Evolutionary conservation across 2,329 filamentous ascomycete species (phyloP), one percentile per base, ranked within the genome.

Genomic region (Colletotrichum sp.): DNA sequence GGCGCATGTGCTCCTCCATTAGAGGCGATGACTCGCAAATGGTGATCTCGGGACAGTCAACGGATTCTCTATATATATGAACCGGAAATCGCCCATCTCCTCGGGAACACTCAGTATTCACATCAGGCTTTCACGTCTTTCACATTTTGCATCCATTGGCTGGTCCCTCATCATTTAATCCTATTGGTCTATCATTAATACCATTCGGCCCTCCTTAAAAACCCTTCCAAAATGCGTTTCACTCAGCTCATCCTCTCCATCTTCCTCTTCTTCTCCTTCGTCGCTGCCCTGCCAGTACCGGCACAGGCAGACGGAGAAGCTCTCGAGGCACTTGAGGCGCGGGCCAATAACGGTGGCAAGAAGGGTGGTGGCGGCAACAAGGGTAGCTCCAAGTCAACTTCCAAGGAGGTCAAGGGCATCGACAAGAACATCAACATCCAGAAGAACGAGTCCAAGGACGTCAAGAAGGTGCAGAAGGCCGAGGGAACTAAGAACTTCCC

Each of bases 391-490:
- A 36, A 43, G 58, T 48, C 38, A 48, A 48, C 38, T 10, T 8
- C 30, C 5, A 38, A 48, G 13, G 62, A 32, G 16, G 24, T 28
- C 52, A 38, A 66, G 28, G 73, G 73, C 26, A 72, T 75, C 32
- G 24, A 75, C 5, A 36, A 75, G 32, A 75, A 75, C 12, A 75
- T 75, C 8, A 6, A 10, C 8, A 75, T 75, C 10, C 73, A 75
- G 12, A 67, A 75, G 21, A 6, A 67, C 5, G 73, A 75, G 32
- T 60, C 48, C 38, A 43, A 72, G 38, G 55, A 75, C 3, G 69
- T 30, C 5, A 75, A 64, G 7, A 16, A 2, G 4, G 56, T 73
- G 4, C 5, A 8, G n/a, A 72, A 75, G 38, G 55, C 62, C 1
- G 55, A 75, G 16, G 64, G 56, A 9, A 38, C 55, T 9, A 68